Evolutionary conservation across 164 flowering plant genomes (phyloP).

Genomic region (Houttuynia cordata): DNA sequence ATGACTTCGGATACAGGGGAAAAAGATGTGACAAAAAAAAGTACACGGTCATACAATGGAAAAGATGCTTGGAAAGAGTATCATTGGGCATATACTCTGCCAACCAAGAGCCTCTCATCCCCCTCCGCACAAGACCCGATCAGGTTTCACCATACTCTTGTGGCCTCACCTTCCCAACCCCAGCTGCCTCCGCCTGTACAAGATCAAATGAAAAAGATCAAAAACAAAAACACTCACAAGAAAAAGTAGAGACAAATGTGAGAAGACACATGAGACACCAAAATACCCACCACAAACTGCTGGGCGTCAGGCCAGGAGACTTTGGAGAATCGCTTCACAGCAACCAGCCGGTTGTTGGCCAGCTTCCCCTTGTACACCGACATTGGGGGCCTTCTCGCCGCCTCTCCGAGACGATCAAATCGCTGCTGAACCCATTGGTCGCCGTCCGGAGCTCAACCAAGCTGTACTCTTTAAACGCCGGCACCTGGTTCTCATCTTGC

Average conservation of each 20-base stretch:
- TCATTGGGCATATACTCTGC: conserved; percentile 87
- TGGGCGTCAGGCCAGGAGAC: conserved; percentile 74
- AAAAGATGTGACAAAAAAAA: not conserved
- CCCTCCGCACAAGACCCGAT: conserved; percentile 86
- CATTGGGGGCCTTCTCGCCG: conserved; percentile 82
- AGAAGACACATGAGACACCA: not conserved
- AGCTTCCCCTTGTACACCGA: conserved; percentile 63
- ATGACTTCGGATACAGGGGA: not conserved
- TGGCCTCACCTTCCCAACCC: conserved; percentile 69
- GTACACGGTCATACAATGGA: conserved; percentile 41
- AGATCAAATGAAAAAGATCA: not conserved
- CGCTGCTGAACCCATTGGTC: conserved; percentile 55
- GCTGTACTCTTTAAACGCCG: conserved; percentile 45
- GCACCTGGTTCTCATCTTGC: conserved; percentile 25
- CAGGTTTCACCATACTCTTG: conserved; percentile 62
- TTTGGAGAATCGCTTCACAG: conserved; percentile 64
- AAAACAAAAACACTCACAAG: not conserved
- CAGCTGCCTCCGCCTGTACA: conserved; percentile 56
- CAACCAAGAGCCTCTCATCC: conserved; percentile 72
- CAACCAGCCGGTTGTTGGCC: conserved; percentile 36
- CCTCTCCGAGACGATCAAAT: conserved; percentile 67
- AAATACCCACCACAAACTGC: conserved; percentile 40
- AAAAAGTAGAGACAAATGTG: not conserved
- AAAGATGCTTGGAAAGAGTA: conserved; percentile 82
- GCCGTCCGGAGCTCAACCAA: conserved; percentile 49